Evolutionary conservation across 768 basidiomycete genomes (phyloP).

Genomic region (Neoboletus brunneissimus): DNA sequence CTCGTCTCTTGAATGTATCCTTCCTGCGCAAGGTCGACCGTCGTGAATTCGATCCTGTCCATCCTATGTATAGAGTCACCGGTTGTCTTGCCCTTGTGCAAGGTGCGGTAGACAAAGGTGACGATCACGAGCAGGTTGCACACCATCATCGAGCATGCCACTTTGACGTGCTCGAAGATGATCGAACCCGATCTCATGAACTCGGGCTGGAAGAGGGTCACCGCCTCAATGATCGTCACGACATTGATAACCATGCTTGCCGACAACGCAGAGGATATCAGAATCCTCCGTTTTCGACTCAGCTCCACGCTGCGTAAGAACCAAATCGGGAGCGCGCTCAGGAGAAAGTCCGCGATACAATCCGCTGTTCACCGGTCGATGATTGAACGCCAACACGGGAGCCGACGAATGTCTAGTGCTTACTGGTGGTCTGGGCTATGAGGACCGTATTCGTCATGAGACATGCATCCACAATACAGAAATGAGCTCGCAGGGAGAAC

Average conservation of each 20-base stretch:
- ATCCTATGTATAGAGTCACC: background rate
- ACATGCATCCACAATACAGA: constrained; percentile 6
- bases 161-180: background rate
- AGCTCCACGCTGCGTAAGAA: constrained; percentile 16
- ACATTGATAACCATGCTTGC: background rate
- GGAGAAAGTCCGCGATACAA: constrained; percentile 16
- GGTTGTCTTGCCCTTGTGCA: background rate
- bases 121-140: constrained; percentile 17
- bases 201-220: background rate
- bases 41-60: constrained; percentile 4
- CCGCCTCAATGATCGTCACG: background rate
- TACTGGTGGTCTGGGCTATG: constrained; percentile 1
- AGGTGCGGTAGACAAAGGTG: constrained; percentile 11
- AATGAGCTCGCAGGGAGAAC: constrained; percentile 1
- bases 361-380: constrained; percentile 15
- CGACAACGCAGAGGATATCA: constrained; percentile 14
- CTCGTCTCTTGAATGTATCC: constrained; percentile 2
- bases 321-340: constrained; percentile 21
- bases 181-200: background rate
- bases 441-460: background rate
- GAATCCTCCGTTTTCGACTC: constrained; percentile 9
- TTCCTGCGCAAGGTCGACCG: background rate
- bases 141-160: background rate
- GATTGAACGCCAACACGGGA: background rate
- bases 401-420: background rate